These are phyloP conservation scores for Jasminum sambac DNA, from an alignment of 257 asterid species.

Conservation along the genomic window DNA sequence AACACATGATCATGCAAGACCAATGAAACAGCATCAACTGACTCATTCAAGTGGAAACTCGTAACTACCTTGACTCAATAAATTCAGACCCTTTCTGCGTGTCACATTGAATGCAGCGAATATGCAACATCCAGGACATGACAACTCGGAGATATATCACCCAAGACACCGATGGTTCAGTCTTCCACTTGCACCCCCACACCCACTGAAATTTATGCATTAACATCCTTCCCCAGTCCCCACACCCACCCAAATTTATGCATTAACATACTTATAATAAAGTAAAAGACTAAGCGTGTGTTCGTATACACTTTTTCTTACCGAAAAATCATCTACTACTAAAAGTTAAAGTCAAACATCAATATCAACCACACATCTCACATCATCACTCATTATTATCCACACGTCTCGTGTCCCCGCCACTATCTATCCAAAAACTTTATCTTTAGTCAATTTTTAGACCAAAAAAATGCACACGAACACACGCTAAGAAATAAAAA, in stretches of 20 bases:
- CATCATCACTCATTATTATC: too few relatives aligned
- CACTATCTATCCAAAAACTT: too few relatives aligned
- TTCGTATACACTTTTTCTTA: too few relatives aligned
- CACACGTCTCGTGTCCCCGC: too few relatives aligned
- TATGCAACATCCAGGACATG: neutral
- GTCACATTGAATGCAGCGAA: neutral
- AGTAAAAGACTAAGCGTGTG: neutral
- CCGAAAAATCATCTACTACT: too few relatives aligned
- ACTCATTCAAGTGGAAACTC: neutral
- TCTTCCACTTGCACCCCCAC: conserved; percentile 3
- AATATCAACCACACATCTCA: too few relatives aligned
- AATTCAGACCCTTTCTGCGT: neutral
- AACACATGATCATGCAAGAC: conserved; percentile 4
- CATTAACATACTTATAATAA: neutral
- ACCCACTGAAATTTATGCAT: too few relatives aligned
- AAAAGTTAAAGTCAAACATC: too few relatives aligned
- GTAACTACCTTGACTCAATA: neutral
- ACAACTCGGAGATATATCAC: neutral
- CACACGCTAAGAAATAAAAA: neutral
- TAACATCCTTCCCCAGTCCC: too few relatives aligned
- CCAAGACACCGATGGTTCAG: neutral
- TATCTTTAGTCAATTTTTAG: too few relatives aligned
- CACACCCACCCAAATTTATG: neutral
- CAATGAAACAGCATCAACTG: neutral
- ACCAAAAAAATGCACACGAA: too few relatives aligned